phyloP scores from a whole-genome alignment of 345 rosid species.

The Populus ilicifolia region DNA sequence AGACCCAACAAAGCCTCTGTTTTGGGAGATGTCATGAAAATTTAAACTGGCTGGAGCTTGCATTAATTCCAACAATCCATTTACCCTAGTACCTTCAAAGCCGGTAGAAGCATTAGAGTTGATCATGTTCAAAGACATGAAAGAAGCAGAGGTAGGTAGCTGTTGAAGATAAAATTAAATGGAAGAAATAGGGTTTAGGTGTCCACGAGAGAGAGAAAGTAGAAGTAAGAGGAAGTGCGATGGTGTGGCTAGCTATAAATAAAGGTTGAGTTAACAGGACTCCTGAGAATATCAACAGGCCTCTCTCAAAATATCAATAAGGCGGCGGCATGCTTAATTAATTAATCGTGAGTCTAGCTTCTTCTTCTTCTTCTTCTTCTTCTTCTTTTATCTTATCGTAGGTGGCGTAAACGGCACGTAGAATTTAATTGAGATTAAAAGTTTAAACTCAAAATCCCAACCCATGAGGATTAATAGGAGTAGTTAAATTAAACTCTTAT shows the following conservation, averaged over 20 bases:
- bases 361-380: no score
- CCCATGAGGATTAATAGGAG: no score
- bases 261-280: neutral
- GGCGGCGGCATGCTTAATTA: constrained; percentile 2
- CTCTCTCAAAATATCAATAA: no score
- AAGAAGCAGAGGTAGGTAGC: constrained; percentile 8
- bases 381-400: neutral
- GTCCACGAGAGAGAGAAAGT: constrained; percentile 15
- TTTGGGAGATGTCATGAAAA: neutral
- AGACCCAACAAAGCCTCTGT: constrained; percentile 9
- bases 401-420: constrained; percentile 40
- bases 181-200: constrained; percentile 16
- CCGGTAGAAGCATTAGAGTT: neutral
- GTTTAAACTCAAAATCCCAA: no score
- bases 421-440: neutral
- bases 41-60: constrained; percentile 1
- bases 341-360: neutral
- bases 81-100: constrained; percentile 12
- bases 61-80: constrained; percentile 34
- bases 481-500: no score
- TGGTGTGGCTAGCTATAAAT: neutral
- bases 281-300: no score
- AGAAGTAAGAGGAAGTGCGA: neutral
- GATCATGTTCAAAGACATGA: constrained; percentile 17
- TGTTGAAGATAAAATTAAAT: constrained; percentile 16